These are phyloP conservation scores for Trichocomaceae sp. DNA, from an alignment of 2,329 filamentous ascomycete species.

Conservation along the genomic window DNA sequence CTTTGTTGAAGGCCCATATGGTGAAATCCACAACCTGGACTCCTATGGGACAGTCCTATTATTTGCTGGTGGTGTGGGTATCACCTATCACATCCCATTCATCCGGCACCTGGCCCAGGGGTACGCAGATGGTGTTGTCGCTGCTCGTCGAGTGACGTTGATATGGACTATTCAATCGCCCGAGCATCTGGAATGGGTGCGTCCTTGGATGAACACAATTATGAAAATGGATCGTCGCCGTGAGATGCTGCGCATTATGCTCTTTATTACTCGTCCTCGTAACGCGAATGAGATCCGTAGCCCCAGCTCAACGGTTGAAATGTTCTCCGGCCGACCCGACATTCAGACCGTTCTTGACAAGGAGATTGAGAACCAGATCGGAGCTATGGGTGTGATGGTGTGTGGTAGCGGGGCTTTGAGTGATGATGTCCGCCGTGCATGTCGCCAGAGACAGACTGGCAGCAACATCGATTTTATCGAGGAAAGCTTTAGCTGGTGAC, in stretches of 20 bases:
- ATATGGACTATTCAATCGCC: conserved; percentile 91
- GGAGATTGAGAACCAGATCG: conserved; percentile 74
- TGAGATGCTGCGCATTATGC: conserved; percentile 75
- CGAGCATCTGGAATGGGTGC: conserved; percentile 86
- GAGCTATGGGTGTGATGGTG: conserved; percentile 81
- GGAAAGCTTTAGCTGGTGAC: conserved; percentile 58
- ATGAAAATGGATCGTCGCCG: conserved; percentile 72
- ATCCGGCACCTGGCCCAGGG: conserved; percentile 69
- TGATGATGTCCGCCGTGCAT: conserved; percentile 67
- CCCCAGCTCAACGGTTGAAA: conserved; percentile 72
- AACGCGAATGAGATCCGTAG: conserved; percentile 75
- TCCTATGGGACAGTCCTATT: conserved; percentile 90
- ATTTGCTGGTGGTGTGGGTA: conserved; percentile 87
- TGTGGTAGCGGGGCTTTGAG: conserved; percentile 69
- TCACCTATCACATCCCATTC: conserved; percentile 90
- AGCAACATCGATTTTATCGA: conserved; percentile 68
- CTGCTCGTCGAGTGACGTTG: conserved; percentile 72
- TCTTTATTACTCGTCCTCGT: conserved; percentile 85
- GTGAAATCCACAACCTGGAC: conserved; percentile 72
- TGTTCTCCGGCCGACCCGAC: conserved; percentile 86
- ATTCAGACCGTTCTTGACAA: conserved; percentile 69
- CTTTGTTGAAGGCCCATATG: conserved; percentile 85
- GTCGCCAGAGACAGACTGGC: conserved; percentile 54
- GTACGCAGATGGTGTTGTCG: conserved; percentile 63
- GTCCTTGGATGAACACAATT: conserved; percentile 74